Evolutionary conservation across 2,329 filamentous ascomycete genomes (phyloP).

Genomic region (Cordyceps pruinosa): DNA sequence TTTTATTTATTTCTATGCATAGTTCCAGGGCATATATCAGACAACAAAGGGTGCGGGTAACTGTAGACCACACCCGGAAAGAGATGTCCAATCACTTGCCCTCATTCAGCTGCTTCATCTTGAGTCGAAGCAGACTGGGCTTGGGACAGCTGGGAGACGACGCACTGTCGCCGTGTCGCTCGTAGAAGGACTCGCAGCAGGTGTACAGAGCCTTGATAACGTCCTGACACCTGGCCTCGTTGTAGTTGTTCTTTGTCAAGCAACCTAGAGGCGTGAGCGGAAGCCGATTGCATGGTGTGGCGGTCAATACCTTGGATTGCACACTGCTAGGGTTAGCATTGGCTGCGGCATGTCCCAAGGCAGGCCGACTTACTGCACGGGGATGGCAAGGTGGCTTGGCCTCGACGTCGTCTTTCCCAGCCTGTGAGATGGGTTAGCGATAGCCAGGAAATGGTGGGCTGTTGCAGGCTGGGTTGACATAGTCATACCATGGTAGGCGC

Average conservation of each 20-base stretch:
- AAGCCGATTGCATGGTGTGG: neutral
- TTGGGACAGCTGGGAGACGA: constrained; percentile 81
- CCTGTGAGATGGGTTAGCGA: constrained; percentile 12
- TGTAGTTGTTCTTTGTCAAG: constrained; percentile 73
- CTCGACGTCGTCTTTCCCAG: constrained; percentile 61
- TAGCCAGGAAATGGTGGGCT: too few relatives aligned
- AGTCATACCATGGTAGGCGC: neutral
- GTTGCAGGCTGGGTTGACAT: too few relatives aligned
- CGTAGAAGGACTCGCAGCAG: constrained; percentile 87
- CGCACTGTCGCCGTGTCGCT: constrained; percentile 67
- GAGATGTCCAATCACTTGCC: constrained; percentile 16
- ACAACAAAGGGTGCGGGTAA: too few relatives aligned
- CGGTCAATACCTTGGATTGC: constrained; percentile 69
- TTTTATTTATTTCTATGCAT: neutral
- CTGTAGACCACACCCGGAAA: neutral
- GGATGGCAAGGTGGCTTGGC: constrained; percentile 78
- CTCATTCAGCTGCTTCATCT: constrained; percentile 68
- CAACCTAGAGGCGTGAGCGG: constrained; percentile 55
- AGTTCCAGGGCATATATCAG: neutral
- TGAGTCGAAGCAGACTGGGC: constrained; percentile 68
- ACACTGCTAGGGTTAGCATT: constrained; percentile 48
- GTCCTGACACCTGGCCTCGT: constrained; percentile 74
- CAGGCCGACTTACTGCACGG: constrained; percentile 57
- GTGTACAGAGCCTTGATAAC: constrained; percentile 83
- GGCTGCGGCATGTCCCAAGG: neutral